phyloP scores from a whole-genome alignment of 306 rosid species.

The Vigna unguiculata region DNA sequence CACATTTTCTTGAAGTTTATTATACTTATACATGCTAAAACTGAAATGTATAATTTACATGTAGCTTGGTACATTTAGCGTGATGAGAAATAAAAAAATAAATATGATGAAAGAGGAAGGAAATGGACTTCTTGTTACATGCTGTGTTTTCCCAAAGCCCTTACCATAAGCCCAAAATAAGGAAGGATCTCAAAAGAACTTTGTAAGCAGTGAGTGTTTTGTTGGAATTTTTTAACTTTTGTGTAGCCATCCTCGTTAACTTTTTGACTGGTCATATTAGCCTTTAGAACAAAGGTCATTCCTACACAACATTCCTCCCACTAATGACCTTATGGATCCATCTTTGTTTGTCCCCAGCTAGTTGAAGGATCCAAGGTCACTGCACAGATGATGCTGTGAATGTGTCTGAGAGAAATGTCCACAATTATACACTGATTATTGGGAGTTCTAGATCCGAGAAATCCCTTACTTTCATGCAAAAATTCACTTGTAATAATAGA shows the following conservation, averaged over 20 bases:
- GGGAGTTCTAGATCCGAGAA: constrained; percentile 81
- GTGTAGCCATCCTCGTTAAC: constrained; percentile 52
- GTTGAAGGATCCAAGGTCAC: constrained; percentile 62
- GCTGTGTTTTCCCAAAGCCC: constrained; percentile 1
- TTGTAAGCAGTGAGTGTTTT: constrained; percentile 44
- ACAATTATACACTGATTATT: constrained; percentile 77
- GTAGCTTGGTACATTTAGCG: background rate
- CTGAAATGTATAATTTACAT: background rate
- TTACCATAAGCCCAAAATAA: constrained; percentile 28
- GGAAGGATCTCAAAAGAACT: constrained; percentile 42
- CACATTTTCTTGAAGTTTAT: background rate
- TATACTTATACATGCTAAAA: background rate
- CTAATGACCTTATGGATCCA: constrained; percentile 38
- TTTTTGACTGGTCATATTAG: constrained; percentile 79
- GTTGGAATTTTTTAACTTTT: constrained; percentile 34
- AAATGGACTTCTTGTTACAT: background rate
- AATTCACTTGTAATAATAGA: constrained; percentile 47
- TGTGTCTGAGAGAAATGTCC: constrained; percentile 42
- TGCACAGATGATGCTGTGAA: constrained; percentile 43
- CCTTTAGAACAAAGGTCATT: constrained; percentile 41
- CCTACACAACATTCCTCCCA: constrained; percentile 38
- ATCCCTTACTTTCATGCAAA: constrained; percentile 86
- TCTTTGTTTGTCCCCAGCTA: constrained; percentile 45
- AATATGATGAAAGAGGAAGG: background rate
- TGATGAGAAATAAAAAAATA: background rate